phyloP scores from a whole-genome alignment of 2,329 filamentous ascomycete species.

The Penicillium sp. region DNA sequence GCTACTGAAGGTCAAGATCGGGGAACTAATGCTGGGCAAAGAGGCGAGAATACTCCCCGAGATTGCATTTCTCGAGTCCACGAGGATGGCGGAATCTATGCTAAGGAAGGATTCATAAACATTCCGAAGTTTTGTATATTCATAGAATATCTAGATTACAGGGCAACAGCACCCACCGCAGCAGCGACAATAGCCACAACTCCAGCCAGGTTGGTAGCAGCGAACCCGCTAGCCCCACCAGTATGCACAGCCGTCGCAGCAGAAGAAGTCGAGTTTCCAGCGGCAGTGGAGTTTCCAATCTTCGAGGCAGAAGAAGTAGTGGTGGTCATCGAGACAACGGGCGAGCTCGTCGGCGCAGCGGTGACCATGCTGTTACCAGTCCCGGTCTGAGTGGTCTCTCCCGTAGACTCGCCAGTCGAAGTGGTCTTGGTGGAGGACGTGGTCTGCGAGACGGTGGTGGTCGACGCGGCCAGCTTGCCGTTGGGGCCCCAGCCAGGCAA shows the following conservation, averaged over 20 bases:
- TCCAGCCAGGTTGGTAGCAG: conserved; percentile 13
- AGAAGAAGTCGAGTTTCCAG: conserved; percentile 12
- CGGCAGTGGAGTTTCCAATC: conserved; percentile 4
- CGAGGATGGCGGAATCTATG: too few relatives aligned
- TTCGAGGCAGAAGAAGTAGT: conserved; percentile 9
- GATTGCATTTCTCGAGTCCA: too few relatives aligned
- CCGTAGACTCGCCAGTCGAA: conserved; percentile 3
- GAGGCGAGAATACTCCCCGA: too few relatives aligned
- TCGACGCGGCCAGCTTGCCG: conserved; percentile 21
- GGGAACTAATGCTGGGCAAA: too few relatives aligned
- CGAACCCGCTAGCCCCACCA: conserved; percentile 14
- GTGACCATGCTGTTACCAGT: conserved; percentile 11
- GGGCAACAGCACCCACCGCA: conserved; percentile 14
- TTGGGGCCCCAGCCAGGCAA: conserved; percentile 26
- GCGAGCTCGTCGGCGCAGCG: conserved; percentile 8
- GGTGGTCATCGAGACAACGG: conserved; percentile 11
- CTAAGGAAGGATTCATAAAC: too few relatives aligned
- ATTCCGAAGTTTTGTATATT: neutral
- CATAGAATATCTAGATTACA: conserved; percentile 8
- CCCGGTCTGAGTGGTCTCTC: neutral
- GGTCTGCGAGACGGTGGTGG: conserved; percentile 14
- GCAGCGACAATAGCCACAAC: conserved; percentile 16
- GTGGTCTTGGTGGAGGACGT: conserved; percentile 6
- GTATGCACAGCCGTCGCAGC: conserved; percentile 8
- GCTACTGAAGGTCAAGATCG: too few relatives aligned